Conservation (phyloP, 306 rosid genomes). For the Vigna unguiculata region DNA sequence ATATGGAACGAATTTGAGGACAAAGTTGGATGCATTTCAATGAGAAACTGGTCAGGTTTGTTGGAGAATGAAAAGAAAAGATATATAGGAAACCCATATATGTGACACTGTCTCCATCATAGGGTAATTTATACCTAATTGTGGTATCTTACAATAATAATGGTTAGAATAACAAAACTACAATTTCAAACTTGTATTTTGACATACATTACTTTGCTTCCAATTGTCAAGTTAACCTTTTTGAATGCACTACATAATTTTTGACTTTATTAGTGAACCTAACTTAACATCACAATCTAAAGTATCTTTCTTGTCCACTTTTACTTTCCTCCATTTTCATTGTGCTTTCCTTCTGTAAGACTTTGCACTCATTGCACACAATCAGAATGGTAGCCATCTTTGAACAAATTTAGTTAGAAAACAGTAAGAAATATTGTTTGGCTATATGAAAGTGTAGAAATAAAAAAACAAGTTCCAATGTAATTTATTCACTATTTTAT, state of each 20-base stretch:
- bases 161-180: no score
- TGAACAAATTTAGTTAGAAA: background rate
- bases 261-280: background rate
- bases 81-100: background rate
- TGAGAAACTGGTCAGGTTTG: background rate
- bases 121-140: no score
- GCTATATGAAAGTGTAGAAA: no score
- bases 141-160: no score
- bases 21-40: background rate
- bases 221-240: no score
- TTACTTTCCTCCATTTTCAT: background rate
- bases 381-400: conserved; percentile 1
- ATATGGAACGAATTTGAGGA: background rate
- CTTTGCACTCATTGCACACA: background rate
- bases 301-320: background rate
- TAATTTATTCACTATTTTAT: no score
- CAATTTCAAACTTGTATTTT: background rate
- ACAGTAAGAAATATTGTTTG: background rate
- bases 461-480: no score
- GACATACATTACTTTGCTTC: background rate
- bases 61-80: background rate
- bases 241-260: no score
- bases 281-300: conserved; percentile 9
- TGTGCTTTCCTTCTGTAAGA: background rate
- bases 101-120: no score